A percentile compares a stretch with the other conserved stretches of the same genome.
Evolutionary conservation across 257 asterid species (phyloP).

Genomic region (Nyctanthes arbortristis): DNA sequence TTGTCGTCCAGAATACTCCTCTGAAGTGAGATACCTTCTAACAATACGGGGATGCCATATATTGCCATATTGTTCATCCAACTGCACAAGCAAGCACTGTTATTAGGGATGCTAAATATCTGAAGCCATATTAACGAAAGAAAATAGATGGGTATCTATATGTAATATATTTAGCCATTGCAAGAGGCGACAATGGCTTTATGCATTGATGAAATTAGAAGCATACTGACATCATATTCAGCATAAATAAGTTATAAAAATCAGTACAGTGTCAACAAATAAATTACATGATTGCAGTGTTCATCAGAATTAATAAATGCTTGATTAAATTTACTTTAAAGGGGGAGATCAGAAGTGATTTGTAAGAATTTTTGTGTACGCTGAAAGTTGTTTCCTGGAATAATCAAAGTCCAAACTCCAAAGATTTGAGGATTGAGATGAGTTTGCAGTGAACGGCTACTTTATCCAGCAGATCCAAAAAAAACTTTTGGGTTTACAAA

Average conservation of each 20-base stretch:
- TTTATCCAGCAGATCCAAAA: no score
- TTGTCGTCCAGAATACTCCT: conserved; percentile 63
- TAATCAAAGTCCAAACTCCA: no score
- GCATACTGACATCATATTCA: neutral
- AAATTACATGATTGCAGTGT: neutral
- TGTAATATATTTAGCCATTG: neutral
- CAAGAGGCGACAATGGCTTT: neutral
- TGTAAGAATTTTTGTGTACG: neutral
- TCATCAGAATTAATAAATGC: neutral
- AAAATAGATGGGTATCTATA: neutral
- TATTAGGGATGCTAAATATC: conserved; percentile 2
- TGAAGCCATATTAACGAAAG: neutral
- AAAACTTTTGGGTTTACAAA: no score
- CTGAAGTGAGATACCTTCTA: conserved; percentile 76
- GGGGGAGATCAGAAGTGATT: neutral
- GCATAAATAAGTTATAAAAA: neutral
- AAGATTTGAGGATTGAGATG: no score
- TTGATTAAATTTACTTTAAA: neutral
- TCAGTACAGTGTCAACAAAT: no score
- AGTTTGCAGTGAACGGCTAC: no score
- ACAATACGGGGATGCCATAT: conserved; percentile 90
- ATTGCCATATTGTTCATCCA: conserved; percentile 62
- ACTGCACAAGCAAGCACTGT: conserved; percentile 45
- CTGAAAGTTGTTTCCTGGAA: no score
- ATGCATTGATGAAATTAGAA: neutral